These are phyloP conservation scores for Hypoxylon rickii DNA, from an alignment of 495 filamentous ascomycete species.

Conservation along the genomic window DNA sequence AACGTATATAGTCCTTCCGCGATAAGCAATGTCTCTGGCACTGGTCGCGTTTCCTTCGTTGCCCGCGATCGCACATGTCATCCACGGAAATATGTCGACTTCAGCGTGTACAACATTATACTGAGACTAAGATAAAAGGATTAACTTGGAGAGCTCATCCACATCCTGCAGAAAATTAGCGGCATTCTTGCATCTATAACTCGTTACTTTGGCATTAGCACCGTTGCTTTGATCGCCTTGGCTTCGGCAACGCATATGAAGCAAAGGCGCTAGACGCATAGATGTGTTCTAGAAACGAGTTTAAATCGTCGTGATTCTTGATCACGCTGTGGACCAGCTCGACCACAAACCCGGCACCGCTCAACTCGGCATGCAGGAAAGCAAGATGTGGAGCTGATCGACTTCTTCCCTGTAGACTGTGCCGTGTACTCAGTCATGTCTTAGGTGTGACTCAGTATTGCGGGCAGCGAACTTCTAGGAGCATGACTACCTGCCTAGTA, in stretches of 20 bases:
- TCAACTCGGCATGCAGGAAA: slow-evolving; percentile 28
- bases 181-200: slow-evolving; percentile 2
- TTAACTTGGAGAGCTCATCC: too few species aligned
- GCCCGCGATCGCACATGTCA: too few species aligned
- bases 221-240: slow-evolving; percentile 34
- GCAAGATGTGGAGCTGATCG: slow-evolving; percentile 29
- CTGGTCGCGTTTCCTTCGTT: too few species aligned
- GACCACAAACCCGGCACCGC: slow-evolving; percentile 28
- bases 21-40: too few species aligned
- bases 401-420: slow-evolving; percentile 18
- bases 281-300: slow-evolving; percentile 34
- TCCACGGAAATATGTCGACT: too few species aligned
- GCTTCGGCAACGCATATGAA: slow-evolving; percentile 33
- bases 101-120: too few species aligned
- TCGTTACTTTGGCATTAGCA: slow-evolving; percentile 20
- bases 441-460: slow-evolving; percentile 8
- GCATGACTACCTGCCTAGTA: too few species aligned
- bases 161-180: neutral
- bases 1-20: too few species aligned
- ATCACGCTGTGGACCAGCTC: slow-evolving; percentile 25
- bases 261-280: slow-evolving; percentile 22
- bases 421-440: slow-evolving; percentile 8
- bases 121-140: neutral
- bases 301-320: slow-evolving; percentile 24
- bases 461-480: too few species aligned